Evolutionary conservation across 495 filamentous ascomycete genomes (phyloP), one percentile per base, ranked within the genome.

Genomic region (Schizothecium vesticola): DNA sequence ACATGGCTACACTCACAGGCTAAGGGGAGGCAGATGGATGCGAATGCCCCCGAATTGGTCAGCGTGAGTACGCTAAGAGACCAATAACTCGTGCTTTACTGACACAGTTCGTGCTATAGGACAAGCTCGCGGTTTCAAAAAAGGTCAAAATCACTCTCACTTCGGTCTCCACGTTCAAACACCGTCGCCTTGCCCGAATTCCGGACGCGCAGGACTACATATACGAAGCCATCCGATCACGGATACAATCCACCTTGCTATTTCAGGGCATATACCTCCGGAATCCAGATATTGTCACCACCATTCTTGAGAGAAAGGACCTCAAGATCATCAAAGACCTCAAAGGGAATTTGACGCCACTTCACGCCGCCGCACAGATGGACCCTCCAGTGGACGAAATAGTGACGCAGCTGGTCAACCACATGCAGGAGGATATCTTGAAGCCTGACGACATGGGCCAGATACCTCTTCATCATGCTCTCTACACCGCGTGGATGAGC

Each of bases 391-490:
- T 51, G 25, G 69, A 70, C 1, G 24, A 36, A 1, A 67, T 70
- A 19, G 65, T 70, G n/a, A 61, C 64, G 0, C 21, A 33, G 6
- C 61, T 70, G 1, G n/a, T 67, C 59, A 60, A 67, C 31, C 56
- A 70, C 5, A 58, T 57, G 19, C 60, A 51, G 2, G 11, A 31
- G 3, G 69, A 67, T n/a, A 63, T 65, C 22, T 24, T 64, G 16
- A 29, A 51, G 55, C 51, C 11, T 11, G 71, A 73, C 36, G 58
- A 66, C 19, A 22, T 56, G 1, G 68, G 71, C 3, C 29, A 56
- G 43, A 64, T 59, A 2, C 71, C 71, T 22, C 66, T 73, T 3
- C 71, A 70, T 60, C 1, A 33, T 19, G 67, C 67, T 21, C 56
- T 69, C 3, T 7, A 28, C 2, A 43, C 57, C 0, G 67, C 62